phyloP scores from a whole-genome alignment of 1,284 basidiomycete species.

The Wallemia ichthyophaga region DNA sequence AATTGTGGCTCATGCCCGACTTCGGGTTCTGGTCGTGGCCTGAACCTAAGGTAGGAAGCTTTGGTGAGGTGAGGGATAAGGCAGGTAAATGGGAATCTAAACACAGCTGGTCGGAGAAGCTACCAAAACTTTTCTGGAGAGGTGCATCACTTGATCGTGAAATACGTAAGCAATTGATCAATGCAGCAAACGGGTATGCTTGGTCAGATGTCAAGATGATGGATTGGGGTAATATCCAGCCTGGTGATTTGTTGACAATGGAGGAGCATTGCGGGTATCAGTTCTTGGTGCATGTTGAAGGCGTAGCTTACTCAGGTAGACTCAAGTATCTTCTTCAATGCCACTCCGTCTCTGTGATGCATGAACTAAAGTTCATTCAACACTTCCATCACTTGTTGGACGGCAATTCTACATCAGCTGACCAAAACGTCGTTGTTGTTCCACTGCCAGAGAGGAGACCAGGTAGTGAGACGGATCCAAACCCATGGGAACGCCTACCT shows the following conservation, averaged over 20 bases:
- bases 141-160: slow-evolving; percentile 11
- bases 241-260: slow-evolving; percentile 10
- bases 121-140: slow-evolving; percentile 13
- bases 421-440: slow-evolving; percentile 15
- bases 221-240: slow-evolving; percentile 10
- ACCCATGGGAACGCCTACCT: slow-evolving; percentile 8
- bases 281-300: slow-evolving; percentile 16
- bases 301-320: slow-evolving; percentile 14
- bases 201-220: slow-evolving; percentile 11
- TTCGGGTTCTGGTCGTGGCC: slow-evolving; percentile 16
- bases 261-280: slow-evolving; percentile 16
- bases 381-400: slow-evolving; percentile 17
- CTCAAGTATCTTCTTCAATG: slow-evolving; percentile 17
- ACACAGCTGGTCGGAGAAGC: slow-evolving; percentile 12
- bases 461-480: slow-evolving; percentile 7
- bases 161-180: slow-evolving; percentile 13
- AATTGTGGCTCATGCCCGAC: slow-evolving; percentile 15
- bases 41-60: slow-evolving; percentile 13
- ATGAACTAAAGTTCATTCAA: slow-evolving; percentile 12
- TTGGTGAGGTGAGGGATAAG: slow-evolving; percentile 11
- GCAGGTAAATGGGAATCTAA: slow-evolving; percentile 5
- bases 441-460: slow-evolving; percentile 7
- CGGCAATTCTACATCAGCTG: slow-evolving; percentile 9
- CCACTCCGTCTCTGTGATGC: slow-evolving; percentile 14
- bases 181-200: slow-evolving; percentile 8